Evolutionary conservation across 345 rosid genomes (phyloP).

Genomic region (Brassica napus): DNA sequence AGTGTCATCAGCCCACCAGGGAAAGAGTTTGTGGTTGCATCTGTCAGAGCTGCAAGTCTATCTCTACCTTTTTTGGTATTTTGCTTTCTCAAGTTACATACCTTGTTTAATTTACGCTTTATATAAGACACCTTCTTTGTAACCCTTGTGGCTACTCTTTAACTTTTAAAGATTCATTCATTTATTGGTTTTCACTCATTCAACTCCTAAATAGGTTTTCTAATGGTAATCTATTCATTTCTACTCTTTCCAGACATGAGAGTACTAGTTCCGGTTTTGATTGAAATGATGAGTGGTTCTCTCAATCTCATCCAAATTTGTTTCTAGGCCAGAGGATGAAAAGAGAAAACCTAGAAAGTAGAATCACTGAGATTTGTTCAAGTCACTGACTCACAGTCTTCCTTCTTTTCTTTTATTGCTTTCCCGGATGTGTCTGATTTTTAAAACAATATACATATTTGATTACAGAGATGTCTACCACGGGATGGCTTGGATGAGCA

Average conservation of each 20-base stretch:
- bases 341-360: conserved; percentile 6
- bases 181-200: background rate
- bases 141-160: conserved; percentile 12
- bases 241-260: background rate
- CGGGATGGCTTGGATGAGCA: conserved; percentile 83
- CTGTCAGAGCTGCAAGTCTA: conserved; percentile 89
- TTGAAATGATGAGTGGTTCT: background rate
- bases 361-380: background rate
- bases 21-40: conserved; percentile 67
- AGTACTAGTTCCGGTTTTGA: background rate
- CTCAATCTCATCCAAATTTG: background rate
- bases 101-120: too few species aligned
- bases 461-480: conserved; percentile 82
- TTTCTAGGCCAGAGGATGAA: background rate
- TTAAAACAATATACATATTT: background rate
- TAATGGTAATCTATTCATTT: background rate
- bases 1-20: conserved; percentile 77
- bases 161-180: background rate
- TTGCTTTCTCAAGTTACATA: background rate
- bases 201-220: background rate
- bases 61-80: background rate
- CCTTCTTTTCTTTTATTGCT: background rate
- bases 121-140: too few species aligned
- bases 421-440: conserved; percentile 1
- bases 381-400: background rate